phyloP scores from a whole-genome alignment of 1,284 basidiomycete species.

The Pseudozyma sp. region DNA sequence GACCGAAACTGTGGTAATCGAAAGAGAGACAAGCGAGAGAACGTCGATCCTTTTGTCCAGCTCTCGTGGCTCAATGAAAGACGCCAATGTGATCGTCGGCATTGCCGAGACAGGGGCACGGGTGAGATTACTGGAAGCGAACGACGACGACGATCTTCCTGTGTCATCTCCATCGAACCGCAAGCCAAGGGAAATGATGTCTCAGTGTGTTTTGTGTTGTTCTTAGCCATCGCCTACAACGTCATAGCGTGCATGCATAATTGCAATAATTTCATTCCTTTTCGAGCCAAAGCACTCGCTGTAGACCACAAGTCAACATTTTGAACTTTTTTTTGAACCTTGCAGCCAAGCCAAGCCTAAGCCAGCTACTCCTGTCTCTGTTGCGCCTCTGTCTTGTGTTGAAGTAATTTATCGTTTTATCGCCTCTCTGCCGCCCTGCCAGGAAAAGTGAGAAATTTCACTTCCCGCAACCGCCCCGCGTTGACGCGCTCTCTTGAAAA shows the following conservation, averaged over 20 bases:
- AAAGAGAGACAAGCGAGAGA: neutral
- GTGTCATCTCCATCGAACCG: neutral
- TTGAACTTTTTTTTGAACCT: neutral
- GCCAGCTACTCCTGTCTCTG: neutral
- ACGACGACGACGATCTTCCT: conserved; percentile 6
- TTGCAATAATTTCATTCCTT: neutral
- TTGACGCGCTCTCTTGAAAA: conserved; percentile 8
- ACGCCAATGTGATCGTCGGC: no score
- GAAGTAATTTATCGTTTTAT: neutral
- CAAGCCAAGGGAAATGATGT: conserved; percentile 1
- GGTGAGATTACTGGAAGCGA: neutral
- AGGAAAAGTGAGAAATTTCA: neutral
- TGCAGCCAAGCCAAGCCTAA: neutral
- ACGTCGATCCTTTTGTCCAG: neutral
- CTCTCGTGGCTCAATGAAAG: no score
- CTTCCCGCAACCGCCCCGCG: conserved; percentile 10
- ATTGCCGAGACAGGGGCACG: neutral
- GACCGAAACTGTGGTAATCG: neutral
- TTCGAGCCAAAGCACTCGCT: neutral
- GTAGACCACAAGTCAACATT: conserved; percentile 17
- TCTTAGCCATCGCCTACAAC: conserved; percentile 3
- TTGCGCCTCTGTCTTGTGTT: neutral
- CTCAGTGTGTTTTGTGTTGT: conserved; percentile 14
- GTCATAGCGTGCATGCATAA: conserved; percentile 14
- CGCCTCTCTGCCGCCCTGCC: neutral